Base-by-base conservation (phyloP, 495 filamentous ascomycete genomes). In the Pyrenula massariospora region DNA sequence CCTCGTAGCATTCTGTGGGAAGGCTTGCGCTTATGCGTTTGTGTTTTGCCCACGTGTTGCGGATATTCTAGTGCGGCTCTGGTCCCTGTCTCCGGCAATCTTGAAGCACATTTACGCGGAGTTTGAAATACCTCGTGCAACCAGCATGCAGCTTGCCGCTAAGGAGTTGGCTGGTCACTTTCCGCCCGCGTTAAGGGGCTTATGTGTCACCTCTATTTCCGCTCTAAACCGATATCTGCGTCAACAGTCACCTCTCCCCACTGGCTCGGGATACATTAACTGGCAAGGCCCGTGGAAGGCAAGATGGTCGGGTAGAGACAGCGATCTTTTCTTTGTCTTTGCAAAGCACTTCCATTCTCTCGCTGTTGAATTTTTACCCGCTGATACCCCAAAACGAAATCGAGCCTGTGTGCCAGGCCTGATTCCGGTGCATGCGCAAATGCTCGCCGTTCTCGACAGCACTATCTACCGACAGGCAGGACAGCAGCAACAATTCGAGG, bases 11-110 rank as follows among this genome's bases (percentile, higher is more conserved):
- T 98, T 96, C 70, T 93, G 89, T 64, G 93, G 92, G 54, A 96
- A 94, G 68, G 89, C 90, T 15, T 87, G 84, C 62, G 93, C 93
- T 10, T 96, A 95, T 69, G 93, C 93, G 31, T 98, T 96, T 70
- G 94, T 93, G 65, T 97, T 96, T 67, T 93, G 89, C 47, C 87
- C 91, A 0, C 90, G 90, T 19, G 79, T 96, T 56, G 86, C 90
- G 42, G 91, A 96, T 62, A 81, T 92, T 47, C 75, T 97, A 54
- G 82, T 95, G 24, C 79, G 89, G 23, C 70, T 96, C 22, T 96
- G 92, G 93, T 81, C 82, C 48, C 74, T 87, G 25, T 79, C 82
- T 22, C 66, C 81, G 8, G 81, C 80, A 55, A 66, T 77, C 24
- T 75, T 95, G 60, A 82, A 86, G 56, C 82, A 89, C 42, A 80